Evolutionary conservation across 192 early-diverging fungal species (phyloP), one percentile per base, ranked within the genome.

Genomic region (Phlyctochytrium arcticum): DNA sequence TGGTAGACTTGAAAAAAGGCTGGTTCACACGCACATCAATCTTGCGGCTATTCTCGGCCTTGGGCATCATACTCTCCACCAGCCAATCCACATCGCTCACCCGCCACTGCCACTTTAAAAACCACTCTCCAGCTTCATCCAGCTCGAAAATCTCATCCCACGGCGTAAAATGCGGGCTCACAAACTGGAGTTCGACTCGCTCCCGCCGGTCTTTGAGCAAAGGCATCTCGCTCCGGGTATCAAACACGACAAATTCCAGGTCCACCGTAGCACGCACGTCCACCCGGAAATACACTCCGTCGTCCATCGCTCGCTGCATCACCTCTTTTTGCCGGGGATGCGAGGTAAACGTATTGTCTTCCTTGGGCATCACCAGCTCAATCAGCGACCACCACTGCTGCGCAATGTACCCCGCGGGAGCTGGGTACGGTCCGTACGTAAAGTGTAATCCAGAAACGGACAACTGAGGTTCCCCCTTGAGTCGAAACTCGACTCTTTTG

Each of bases 121-220:
- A 15, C 70, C 71, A 77, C 50, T 49, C 50, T 30, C 58, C 67
- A 17, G 31, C 46, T 15, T 27, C 54, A 26, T 64, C 23, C 34
- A 70, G 47, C 48, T 70, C 73, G 54, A 76, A 69, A 19, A 77
- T 51, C 32, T 77, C 73, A 53, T 81, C 79, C 79, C 79, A 81
- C 17, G 79, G 79, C 31, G 72, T 73, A 50, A 75, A 81, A 44
- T 77, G 75, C 42, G 79, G 79, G 36, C 65, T 69, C n/a, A 72
- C 63, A 47, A 81, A 75, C 48, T 74, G 66, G 46, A 81, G n/a
- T 4, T 68, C 73, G 26, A 81, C 48, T 19, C 60, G 19, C 6
- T 54, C n/a, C 36, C 79, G 44, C 54, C 61, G 21, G 36, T 81
- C 79, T n/a, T 62, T 39, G 2, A 75, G 27, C 0, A 81, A 35